These are phyloP conservation scores for Russula griseocarnosa DNA, from an alignment of 768 basidiomycete species.

Conservation along the genomic window DNA sequence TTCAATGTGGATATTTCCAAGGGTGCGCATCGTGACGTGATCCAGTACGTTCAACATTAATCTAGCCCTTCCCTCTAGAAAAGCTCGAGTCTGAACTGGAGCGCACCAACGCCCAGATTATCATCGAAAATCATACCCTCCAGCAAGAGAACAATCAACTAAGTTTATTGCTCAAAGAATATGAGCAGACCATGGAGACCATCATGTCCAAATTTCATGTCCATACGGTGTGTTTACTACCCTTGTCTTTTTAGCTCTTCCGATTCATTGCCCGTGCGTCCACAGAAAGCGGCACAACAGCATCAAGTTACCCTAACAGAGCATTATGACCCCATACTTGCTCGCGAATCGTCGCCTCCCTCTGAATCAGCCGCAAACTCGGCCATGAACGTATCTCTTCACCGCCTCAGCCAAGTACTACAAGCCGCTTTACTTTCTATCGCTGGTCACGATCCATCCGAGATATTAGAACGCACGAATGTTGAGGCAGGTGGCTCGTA, in stretches of 20 bases:
- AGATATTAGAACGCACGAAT: slow-evolving; percentile 25
- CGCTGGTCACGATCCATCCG: slow-evolving; percentile 51
- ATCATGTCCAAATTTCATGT: slow-evolving; percentile 96
- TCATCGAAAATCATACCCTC: slow-evolving; percentile 91
- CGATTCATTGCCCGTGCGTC: neutral
- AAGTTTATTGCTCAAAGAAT: slow-evolving; percentile 83
- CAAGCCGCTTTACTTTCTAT: slow-evolving; percentile 69
- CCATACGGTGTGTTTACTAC: slow-evolving; percentile 64
- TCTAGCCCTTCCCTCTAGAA: slow-evolving; percentile 50
- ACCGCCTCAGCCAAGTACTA: slow-evolving; percentile 65
- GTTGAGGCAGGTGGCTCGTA: neutral
- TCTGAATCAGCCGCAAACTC: slow-evolving; percentile 56
- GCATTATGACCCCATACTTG: slow-evolving; percentile 85
- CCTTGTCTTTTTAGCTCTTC: slow-evolving; percentile 16
- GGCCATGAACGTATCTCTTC: slow-evolving; percentile 60
- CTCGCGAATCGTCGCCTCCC: slow-evolving; percentile 54
- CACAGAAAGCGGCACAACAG: slow-evolving; percentile 83
- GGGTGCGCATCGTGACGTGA: slow-evolving; percentile 30
- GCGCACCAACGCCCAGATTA: slow-evolving; percentile 78
- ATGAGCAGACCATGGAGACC: slow-evolving; percentile 89
- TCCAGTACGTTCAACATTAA: neutral
- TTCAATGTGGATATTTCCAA: slow-evolving; percentile 48
- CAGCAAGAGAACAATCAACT: slow-evolving; percentile 96
- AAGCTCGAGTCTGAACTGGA: slow-evolving; percentile 90
- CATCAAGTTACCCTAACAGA: slow-evolving; percentile 83